These are phyloP conservation scores for Xylaria acuta DNA, from an alignment of 495 filamentous ascomycete genomes.

Conservation along the genomic window DNA sequence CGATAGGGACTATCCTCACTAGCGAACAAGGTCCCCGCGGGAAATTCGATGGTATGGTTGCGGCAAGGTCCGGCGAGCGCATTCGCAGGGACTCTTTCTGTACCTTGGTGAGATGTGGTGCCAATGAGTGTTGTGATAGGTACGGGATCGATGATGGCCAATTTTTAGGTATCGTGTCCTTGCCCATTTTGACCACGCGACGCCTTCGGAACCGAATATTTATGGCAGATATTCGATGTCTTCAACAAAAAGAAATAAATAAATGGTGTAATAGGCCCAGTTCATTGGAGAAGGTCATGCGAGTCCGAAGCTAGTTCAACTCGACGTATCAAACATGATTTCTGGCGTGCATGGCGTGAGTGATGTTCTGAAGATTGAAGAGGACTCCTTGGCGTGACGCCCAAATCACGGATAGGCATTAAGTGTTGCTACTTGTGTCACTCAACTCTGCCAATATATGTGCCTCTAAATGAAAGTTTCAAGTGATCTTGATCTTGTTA, in stretches of 20 bases:
- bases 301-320: background rate
- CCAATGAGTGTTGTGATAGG: conserved; percentile 58
- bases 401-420: background rate
- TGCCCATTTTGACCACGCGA: conserved; percentile 31
- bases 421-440: background rate
- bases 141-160: conserved; percentile 65
- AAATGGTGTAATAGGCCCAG: too few relatives aligned
- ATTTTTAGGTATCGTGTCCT: conserved; percentile 50
- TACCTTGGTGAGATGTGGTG: conserved; percentile 47
- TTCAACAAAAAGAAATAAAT: too few relatives aligned
- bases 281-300: background rate
- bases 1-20: conserved; percentile 63
- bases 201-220: background rate
- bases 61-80: conserved; percentile 37
- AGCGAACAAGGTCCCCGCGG: conserved; percentile 51
- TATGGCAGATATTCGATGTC: background rate
- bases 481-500: background rate
- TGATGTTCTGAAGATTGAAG: background rate
- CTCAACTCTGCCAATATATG: background rate
- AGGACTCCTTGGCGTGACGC: background rate
- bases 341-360: background rate
- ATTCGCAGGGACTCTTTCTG: conserved; percentile 48
- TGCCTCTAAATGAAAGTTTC: background rate
- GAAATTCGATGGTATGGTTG: conserved; percentile 45
- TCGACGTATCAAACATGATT: background rate